These are phyloP conservation scores for Pythium rishiriense DNA, from an alignment of 352 stramenopile species.

Conservation along the genomic window DNA sequence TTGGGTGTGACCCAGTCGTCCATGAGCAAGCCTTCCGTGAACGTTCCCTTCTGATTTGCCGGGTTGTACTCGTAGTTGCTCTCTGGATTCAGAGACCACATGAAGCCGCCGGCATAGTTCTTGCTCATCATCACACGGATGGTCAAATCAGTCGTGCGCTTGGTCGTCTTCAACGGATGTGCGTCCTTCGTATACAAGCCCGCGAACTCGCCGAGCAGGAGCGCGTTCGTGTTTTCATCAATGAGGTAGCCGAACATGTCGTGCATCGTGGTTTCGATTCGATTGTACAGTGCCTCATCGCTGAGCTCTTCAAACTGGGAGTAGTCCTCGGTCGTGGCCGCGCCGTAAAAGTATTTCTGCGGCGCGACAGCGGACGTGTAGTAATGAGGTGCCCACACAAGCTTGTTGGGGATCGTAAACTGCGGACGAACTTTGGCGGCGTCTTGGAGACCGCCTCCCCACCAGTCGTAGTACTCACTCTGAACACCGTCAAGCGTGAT, in stretches of 20 bases:
- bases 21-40: conserved; percentile 70
- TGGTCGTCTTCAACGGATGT: conserved; percentile 67
- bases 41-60: conserved; percentile 49
- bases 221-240: conserved; percentile 42
- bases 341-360: conserved; percentile 75
- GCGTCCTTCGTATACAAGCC: conserved; percentile 69
- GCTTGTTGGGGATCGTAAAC: conserved; percentile 67
- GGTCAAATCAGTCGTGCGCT: conserved; percentile 72
- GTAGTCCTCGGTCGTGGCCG: conserved; percentile 50
- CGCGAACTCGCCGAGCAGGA: conserved; percentile 77
- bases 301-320: conserved; percentile 60
- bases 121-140: conserved; percentile 66
- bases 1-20: conserved; percentile 84
- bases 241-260: conserved; percentile 80
- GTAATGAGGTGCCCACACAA: conserved; percentile 83
- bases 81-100: conserved; percentile 85
- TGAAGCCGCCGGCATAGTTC: conserved; percentile 72
- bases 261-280: conserved; percentile 60
- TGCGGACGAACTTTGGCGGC: conserved; percentile 44
- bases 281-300: conserved; percentile 47
- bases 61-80: conserved; percentile 79
- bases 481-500: conserved; percentile 47
- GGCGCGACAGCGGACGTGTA: conserved; percentile 79
- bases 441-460: conserved; percentile 69
- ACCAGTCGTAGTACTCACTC: conserved; percentile 82